Percentiles rank a stretch among this genome's conserved stretches.
Evolutionary conservation across 2,329 filamentous ascomycete genomes (phyloP).

Genomic region (Rhexocercosporidium sp.): DNA sequence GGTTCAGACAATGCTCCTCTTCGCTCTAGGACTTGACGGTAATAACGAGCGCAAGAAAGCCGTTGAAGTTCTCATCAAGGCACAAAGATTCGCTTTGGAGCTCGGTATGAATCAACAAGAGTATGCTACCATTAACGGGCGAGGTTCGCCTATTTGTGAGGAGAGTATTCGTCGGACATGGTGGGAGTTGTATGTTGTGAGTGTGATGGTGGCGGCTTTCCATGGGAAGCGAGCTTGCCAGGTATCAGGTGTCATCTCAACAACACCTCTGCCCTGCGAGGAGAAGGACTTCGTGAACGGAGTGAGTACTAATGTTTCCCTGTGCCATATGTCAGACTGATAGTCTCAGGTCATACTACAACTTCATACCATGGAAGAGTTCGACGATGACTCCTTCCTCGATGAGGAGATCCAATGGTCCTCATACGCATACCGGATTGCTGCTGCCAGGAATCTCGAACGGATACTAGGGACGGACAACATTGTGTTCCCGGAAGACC

Average conservation of each 20-base stretch:
- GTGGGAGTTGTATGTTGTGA: constrained; percentile 74
- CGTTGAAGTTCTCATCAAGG: constrained; percentile 67
- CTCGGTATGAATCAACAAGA: constrained; percentile 74
- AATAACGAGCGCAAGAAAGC: constrained; percentile 73
- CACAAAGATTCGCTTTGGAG: constrained; percentile 73
- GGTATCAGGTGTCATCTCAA: constrained; percentile 66
- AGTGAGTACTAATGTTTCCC: constrained; percentile 14
- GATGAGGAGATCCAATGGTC: constrained; percentile 75
- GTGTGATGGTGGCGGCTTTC: constrained; percentile 82
- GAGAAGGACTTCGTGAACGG: constrained; percentile 50
- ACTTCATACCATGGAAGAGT: constrained; percentile 71
- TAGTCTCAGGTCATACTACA: constrained; percentile 59
- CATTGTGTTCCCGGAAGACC: constrained; percentile 56
- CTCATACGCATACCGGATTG: constrained; percentile 83
- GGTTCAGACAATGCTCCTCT: constrained; percentile 78
- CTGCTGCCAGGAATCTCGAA: constrained; percentile 78
- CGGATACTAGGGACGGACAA: constrained; percentile 68
- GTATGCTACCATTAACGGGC: constrained; percentile 68
- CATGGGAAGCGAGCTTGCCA: constrained; percentile 72
- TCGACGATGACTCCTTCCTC: constrained; percentile 69
- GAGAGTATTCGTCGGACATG: constrained; percentile 87
- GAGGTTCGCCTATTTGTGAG: constrained; percentile 69
- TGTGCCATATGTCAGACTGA: constrained; percentile 38
- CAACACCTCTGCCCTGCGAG: constrained; percentile 80
- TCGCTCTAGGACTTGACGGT: constrained; percentile 78